These are phyloP conservation scores for Trichoderma erinaceum DNA, from an alignment of 495 filamentous ascomycete species.

Conservation along the genomic window DNA sequence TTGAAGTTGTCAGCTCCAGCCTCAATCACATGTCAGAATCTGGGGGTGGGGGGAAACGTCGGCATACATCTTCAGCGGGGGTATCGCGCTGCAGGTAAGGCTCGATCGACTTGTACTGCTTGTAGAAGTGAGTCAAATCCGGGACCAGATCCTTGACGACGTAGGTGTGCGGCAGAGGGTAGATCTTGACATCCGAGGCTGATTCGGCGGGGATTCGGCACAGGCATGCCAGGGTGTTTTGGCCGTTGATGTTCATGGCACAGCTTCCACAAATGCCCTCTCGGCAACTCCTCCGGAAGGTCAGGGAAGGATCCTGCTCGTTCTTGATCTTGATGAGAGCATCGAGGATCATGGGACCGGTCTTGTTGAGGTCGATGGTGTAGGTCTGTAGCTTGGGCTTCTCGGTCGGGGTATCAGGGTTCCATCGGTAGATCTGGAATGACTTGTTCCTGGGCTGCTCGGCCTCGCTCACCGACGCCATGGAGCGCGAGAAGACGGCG, in stretches of 20 bases:
- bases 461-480: conserved; percentile 40
- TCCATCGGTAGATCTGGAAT: conserved; percentile 99
- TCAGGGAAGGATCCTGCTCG: conserved; percentile 92
- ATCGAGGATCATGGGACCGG: conserved; percentile 95
- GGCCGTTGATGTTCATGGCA: conserved; percentile 99
- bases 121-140: conserved; percentile 97
- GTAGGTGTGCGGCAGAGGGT: conserved; percentile 97
- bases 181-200: conserved; percentile 80
- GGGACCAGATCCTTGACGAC: conserved; percentile 98
- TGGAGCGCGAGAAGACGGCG: conserved; percentile 29
- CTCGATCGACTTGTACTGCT: conserved; percentile 99
- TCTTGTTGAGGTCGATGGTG: conserved; percentile 93
- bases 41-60: background rate
- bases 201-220: conserved; percentile 92
- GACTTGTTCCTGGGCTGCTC: conserved; percentile 71
- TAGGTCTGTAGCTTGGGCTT: conserved; percentile 96
- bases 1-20: conserved; percentile 20
- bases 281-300: conserved; percentile 88
- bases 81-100: conserved; percentile 90
- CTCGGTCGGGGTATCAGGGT: conserved; percentile 78
- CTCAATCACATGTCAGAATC: background rate
- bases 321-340: conserved; percentile 98
- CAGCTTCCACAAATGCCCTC: conserved; percentile 98
- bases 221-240: conserved; percentile 93
- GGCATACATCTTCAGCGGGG: conserved; percentile 64